Base-by-base conservation (phyloP, 2,329 filamentous ascomycete species). In the Colletotrichum paranaense region DNA sequence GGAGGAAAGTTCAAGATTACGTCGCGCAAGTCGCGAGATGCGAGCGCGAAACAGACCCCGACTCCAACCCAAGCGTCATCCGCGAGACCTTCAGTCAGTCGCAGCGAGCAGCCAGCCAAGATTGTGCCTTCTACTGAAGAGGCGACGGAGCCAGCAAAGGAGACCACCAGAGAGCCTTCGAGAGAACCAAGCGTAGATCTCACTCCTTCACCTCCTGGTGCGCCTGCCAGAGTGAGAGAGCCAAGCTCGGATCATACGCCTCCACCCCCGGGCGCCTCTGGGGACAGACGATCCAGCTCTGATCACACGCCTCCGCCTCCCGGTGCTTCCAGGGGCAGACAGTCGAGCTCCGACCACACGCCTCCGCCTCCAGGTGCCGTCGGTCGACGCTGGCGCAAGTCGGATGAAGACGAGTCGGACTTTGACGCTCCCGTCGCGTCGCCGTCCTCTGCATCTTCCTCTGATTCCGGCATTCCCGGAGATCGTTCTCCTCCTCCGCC, bases 1-100 rank as follows among this genome's bases (percentile, higher is more conserved):
- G 89, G 88, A 12, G 90, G 85, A 78, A 86, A 84, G 65, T 85
- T 91, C 75, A 89, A 85, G 79, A 90, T 90, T 57, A 81, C 82
- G 26, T 80, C 80, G 68, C 81, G 82, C 16, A 84, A 66, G 35
- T 60, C 64, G 19, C 64, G 63, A 24, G 60, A 55, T 55, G 6
- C 16, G 19, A 65, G 71, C 38, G 35, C 46, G 24, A 71, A 71
- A 19, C 56, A 62, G n/a, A 52, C 71, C 16, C 49, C 71, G 3
- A 49, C 67, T 35, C 46, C 60, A 30, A 60, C 56, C 5, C 67
- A 57, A 5, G 49, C 22, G 16, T 63, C 35, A 9, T 49, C 70
- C 19, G 55, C 59, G 46, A 42, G 49, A 24, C 58, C 35, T 24
- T 32, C 24, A 19, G 22, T 19, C 14, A n/a, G 12, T 46, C 53